These are phyloP conservation scores for Houttuynia cordata DNA, from an alignment of 164 flowering plant species.

Conservation along the genomic window DNA sequence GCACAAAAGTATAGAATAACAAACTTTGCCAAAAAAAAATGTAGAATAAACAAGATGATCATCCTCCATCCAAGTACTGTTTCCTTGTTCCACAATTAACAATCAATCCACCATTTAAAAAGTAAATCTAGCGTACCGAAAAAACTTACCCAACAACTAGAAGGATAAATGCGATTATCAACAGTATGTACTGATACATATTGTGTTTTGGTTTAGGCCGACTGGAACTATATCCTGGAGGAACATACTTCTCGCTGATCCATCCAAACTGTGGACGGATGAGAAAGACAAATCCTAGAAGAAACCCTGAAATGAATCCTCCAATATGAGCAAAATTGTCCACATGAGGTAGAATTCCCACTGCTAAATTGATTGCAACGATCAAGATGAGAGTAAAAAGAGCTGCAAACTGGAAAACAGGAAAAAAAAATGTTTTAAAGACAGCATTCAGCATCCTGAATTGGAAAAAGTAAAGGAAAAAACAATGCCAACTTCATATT, in stretches of 20 bases:
- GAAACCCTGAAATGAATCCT: constrained; percentile 80
- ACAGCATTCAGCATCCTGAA: too few species aligned
- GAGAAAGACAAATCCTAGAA: constrained; percentile 84
- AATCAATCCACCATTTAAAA: not conserved
- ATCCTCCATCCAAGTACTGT: too few species aligned
- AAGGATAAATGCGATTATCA: constrained; percentile 53
- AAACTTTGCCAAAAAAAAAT: too few species aligned
- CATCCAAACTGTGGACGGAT: constrained; percentile 92
- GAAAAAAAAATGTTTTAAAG: not conserved
- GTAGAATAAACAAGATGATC: too few species aligned
- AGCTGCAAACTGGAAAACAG: constrained; percentile 48
- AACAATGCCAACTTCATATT: not conserved
- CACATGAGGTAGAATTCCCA: constrained; percentile 85
- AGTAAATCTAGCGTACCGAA: not conserved
- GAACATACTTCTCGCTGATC: constrained; percentile 47
- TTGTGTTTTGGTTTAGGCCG: constrained; percentile 44
- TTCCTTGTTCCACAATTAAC: not conserved
- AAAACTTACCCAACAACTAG: constrained; percentile 59
- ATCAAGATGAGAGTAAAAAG: constrained; percentile 58
- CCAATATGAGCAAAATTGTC: constrained; percentile 97
- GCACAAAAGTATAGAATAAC: too few species aligned
- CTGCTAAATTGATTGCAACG: constrained; percentile 58
- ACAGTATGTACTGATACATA: constrained; percentile 63
- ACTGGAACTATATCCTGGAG: constrained; percentile 19
- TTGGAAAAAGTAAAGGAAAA: not conserved